Base-by-base conservation (phyloP, 2,329 filamentous ascomycete species). In the Acarospora socialis region DNA sequence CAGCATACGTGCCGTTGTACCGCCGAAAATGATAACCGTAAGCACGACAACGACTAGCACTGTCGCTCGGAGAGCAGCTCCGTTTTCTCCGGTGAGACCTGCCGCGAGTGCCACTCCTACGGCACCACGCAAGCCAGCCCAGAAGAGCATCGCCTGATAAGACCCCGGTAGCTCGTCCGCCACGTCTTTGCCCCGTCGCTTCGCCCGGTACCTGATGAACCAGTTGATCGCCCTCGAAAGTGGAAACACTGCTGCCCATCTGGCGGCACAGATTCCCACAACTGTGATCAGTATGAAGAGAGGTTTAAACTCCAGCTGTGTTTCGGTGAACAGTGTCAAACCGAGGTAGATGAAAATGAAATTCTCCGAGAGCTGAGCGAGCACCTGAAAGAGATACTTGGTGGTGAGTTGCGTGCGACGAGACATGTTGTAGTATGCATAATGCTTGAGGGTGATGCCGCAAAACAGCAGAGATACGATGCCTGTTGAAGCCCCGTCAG, bases 361-460 rank as follows among this genome's bases (percentile, higher is more conserved):
- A 56, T 98, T 98, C 59, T 98, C 90, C 0, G 87, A 93, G 27
- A 98, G 61, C 56, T 98, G 90, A 3, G 90, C 82, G 46, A 92
- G 77, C 40, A 93, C 77, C 54, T 92, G 83, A 61, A 98, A 98
- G 35, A 94, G 70, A 58, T 92, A 98, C 55, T 98, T 98, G 32
- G 90, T 98, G 10, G 90, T 93, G 41, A 98, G 75, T 54, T 98
- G 90, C 2, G 90, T 95, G 40, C 90, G 77, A 29, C 90, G 77
- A 18, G 90, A 98, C 90, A 98, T 98, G 63, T 98, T 98, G 67
- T 95, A 94, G 60, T 98, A 98, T 40, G 90, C 90, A 50, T 98
- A 98, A 54, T 98, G 90, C 58, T 98, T 98, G 41, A 98, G 65
- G 7, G 90, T 95, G 46, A 98, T 98, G 34, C 90, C 90, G 55